These are phyloP conservation scores for Clathrospora elynae DNA, from an alignment of 2,329 filamentous ascomycete species.

Conservation along the genomic window DNA sequence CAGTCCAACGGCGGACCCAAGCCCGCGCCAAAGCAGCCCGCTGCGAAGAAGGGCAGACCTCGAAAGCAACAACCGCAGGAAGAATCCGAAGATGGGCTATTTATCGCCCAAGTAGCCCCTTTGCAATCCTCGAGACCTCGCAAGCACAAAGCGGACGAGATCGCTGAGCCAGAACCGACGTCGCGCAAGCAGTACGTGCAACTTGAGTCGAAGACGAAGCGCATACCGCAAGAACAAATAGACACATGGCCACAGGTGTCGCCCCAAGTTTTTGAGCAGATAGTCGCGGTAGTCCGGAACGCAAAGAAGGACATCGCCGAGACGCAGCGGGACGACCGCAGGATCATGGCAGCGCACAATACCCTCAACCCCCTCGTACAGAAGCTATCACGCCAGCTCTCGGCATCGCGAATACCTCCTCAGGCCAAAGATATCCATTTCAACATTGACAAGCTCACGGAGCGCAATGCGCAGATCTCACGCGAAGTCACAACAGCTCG, in stretches of 20 bases:
- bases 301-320: slow-evolving; percentile 67
- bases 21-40: slow-evolving; percentile 17
- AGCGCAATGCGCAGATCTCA: slow-evolving; percentile 56
- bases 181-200: slow-evolving; percentile 37
- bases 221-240: slow-evolving; percentile 46
- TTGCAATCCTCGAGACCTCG: slow-evolving; percentile 13
- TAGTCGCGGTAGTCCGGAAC: slow-evolving; percentile 62
- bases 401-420: slow-evolving; percentile 69
- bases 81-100: slow-evolving; percentile 21
- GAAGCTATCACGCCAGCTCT: slow-evolving; percentile 63
- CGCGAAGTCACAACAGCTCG: slow-evolving; percentile 64
- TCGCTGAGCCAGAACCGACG: slow-evolving; percentile 21
- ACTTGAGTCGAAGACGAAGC: slow-evolving; percentile 43
- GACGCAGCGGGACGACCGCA: slow-evolving; percentile 55
- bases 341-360: slow-evolving; percentile 59
- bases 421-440: slow-evolving; percentile 59
- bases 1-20: slow-evolving; percentile 23
- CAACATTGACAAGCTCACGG: slow-evolving; percentile 68
- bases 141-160: slow-evolving; percentile 35
- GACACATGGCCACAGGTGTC: slow-evolving; percentile 62
- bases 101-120: slow-evolving; percentile 1
- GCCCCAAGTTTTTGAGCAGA: slow-evolving; percentile 59
- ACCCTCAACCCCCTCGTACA: slow-evolving; percentile 62
- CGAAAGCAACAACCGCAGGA: slow-evolving; percentile 20
- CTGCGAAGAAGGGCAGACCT: slow-evolving; percentile 13